phyloP scores from a whole-genome alignment of 192 early-diverging fungal genomes.

The Neocallimastix lanati region DNA sequence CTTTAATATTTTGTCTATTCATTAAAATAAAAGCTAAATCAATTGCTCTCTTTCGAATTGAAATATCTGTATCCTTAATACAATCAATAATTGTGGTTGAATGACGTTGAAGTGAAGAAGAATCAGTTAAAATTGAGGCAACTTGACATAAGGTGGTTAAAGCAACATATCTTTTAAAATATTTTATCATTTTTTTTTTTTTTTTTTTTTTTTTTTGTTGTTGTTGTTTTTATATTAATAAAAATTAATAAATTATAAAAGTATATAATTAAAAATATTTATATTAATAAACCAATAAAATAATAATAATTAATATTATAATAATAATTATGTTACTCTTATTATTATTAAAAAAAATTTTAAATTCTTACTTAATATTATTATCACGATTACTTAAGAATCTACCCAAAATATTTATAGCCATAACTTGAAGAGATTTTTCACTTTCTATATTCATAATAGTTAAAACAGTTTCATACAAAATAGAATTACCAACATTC shows the following conservation, averaged over 20 bases:
- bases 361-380: constrained; percentile 65
- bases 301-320: no score
- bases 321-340: no score
- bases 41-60: constrained; percentile 89
- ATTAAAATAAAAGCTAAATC: constrained; percentile 93
- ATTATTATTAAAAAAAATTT: no score
- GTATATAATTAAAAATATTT: no score
- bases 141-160: constrained; percentile 89
- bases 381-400: constrained; percentile 90
- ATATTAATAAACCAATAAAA: constrained; percentile 1
- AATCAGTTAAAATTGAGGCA: constrained; percentile 35
- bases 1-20: constrained; percentile 77
- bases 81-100: constrained; percentile 92
- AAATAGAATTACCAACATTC: constrained; percentile 93
- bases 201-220: no score
- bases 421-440: constrained; percentile 74
- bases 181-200: no score
- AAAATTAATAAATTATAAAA: no score
- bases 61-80: constrained; percentile 83
- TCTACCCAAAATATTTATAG: constrained; percentile 92
- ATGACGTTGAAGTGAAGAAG: constrained; percentile 89
- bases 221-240: no score
- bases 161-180: constrained; percentile 64
- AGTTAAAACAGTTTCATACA: constrained; percentile 93
- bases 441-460: constrained; percentile 92